Evolutionary conservation across 1,284 basidiomycete genomes (phyloP), one percentile per base, ranked within the genome.

Genomic region (Rhodotorula sp.): DNA sequence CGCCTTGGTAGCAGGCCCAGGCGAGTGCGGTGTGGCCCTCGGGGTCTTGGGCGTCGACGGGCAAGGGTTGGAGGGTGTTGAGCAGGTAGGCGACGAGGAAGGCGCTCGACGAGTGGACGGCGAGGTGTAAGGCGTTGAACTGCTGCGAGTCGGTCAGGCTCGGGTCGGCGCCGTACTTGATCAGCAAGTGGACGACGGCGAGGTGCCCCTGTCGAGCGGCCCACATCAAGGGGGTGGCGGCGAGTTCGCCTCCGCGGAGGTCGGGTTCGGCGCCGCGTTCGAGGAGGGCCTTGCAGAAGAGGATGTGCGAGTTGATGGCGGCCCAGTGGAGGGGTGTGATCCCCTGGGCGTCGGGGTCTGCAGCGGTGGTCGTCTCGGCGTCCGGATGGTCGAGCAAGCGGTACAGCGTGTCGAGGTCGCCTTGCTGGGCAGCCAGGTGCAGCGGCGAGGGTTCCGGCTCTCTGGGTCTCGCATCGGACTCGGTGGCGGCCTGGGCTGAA

Each of bases 1-100:
- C 97, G 58, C 95, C 95, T 80, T 99, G 97, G 82, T 98, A 99
- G 6, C 94, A 93, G 3, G 97, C 97, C 97, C 97, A 99, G 92
- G 98, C 97, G 65, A 99, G 85, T 0, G 92, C 86, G 0, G 95
- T 98, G 79, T 99, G 97, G 0, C 95, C 95, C 54, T 94, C 91
- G 1, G 88, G 84, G 81, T 99, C 97, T 57, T 88, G 86, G 57
- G 90, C 89, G 80, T 97, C 93, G 63, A 95, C 89, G 49, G 88
- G 89, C 72, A 97, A 87, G 2, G 93, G 91, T 68, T 81, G 81
- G 2, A 81, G 68, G 23, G 72, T 72, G 62, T 64, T 60, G 4
- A 97, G 86, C 55, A 99, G 86, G 81, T 97, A 97, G 23, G 97
- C 83, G 49, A 99, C 81, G 0, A 95, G 90, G 93, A 98, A 97